These are phyloP conservation scores for Fragaria vesca DNA, from an alignment of 306 rosid genomes.

Conservation along the genomic window DNA sequence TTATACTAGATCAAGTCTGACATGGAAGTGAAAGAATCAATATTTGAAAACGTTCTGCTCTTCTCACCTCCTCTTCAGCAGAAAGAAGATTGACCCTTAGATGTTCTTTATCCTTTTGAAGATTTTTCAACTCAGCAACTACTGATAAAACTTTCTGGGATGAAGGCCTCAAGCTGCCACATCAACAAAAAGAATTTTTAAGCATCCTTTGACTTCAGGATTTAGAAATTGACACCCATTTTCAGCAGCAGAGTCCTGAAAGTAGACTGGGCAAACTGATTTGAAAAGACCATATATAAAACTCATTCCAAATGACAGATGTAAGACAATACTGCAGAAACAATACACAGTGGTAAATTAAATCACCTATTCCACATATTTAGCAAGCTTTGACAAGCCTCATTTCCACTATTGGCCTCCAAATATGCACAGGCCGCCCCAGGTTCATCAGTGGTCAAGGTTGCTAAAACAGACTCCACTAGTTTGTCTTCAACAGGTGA, in stretches of 20 bases:
- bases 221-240: not conserved
- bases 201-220: too few relatives aligned
- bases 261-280: not conserved
- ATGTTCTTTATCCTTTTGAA: slow-evolving; percentile 64
- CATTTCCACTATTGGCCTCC: slow-evolving; percentile 55
- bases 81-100: slow-evolving; percentile 67
- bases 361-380: slow-evolving; percentile 75
- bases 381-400: slow-evolving; percentile 56
- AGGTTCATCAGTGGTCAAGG: slow-evolving; percentile 41
- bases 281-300: not conserved
- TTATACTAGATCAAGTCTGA: not conserved
- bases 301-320: slow-evolving; percentile 1
- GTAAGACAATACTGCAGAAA: not conserved
- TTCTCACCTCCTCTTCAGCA: slow-evolving; percentile 92
- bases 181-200: not conserved
- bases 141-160: slow-evolving; percentile 59
- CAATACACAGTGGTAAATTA: not conserved
- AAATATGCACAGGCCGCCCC: slow-evolving; percentile 53
- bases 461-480: slow-evolving; percentile 65
- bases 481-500: slow-evolving; percentile 43
- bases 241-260: not conserved
- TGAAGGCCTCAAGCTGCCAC: slow-evolving; percentile 68
- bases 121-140: slow-evolving; percentile 58
- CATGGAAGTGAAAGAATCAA: not conserved
- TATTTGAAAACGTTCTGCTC: not conserved